These are phyloP conservation scores for Lecanicillium sp. DNA, from an alignment of 2,329 filamentous ascomycete species.

Conservation along the genomic window DNA sequence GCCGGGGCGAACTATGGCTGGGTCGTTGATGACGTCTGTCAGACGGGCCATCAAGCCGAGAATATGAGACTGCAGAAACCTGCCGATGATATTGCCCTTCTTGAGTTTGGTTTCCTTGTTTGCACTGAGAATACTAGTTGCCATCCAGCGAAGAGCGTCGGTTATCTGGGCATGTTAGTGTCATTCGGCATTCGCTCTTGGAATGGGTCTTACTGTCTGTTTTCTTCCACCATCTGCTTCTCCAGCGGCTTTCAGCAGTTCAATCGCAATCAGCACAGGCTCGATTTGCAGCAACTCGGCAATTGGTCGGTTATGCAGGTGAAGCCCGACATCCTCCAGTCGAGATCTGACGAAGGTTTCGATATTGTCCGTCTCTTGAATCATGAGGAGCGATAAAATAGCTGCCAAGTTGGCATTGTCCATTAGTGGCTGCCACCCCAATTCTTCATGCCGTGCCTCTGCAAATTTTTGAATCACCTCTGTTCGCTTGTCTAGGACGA, in stretches of 20 bases:
- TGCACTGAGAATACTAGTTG: slow-evolving; percentile 32
- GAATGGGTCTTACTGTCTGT: slow-evolving; percentile 43
- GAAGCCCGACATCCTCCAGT: slow-evolving; percentile 61
- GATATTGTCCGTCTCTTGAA: slow-evolving; percentile 49
- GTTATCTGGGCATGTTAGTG: slow-evolving; percentile 37
- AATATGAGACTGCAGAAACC: slow-evolving; percentile 77
- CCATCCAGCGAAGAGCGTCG: slow-evolving; percentile 42
- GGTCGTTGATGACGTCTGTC: slow-evolving; percentile 71
- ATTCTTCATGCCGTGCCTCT: slow-evolving; percentile 63
- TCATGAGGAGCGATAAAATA: slow-evolving; percentile 53
- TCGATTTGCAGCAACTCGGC: slow-evolving; percentile 67
- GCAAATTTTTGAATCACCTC: slow-evolving; percentile 80
- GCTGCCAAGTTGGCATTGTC: slow-evolving; percentile 51
- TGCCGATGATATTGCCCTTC: slow-evolving; percentile 54
- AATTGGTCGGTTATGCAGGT: slow-evolving; percentile 62
- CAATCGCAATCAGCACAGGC: slow-evolving; percentile 67
- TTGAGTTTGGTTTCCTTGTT: slow-evolving; percentile 40
- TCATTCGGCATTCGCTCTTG: not conserved
- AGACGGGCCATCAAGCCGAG: slow-evolving; percentile 82
- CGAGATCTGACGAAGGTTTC: slow-evolving; percentile 64
- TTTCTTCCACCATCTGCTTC: slow-evolving; percentile 57
- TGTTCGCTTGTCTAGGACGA: slow-evolving; percentile 71
- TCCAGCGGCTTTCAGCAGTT: slow-evolving; percentile 73
- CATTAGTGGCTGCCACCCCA: slow-evolving; percentile 51
- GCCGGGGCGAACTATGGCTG: slow-evolving; percentile 45